Evolutionary conservation across 208 protist genomes (phyloP).

Genomic region (Tritrichomonas musculus): DNA sequence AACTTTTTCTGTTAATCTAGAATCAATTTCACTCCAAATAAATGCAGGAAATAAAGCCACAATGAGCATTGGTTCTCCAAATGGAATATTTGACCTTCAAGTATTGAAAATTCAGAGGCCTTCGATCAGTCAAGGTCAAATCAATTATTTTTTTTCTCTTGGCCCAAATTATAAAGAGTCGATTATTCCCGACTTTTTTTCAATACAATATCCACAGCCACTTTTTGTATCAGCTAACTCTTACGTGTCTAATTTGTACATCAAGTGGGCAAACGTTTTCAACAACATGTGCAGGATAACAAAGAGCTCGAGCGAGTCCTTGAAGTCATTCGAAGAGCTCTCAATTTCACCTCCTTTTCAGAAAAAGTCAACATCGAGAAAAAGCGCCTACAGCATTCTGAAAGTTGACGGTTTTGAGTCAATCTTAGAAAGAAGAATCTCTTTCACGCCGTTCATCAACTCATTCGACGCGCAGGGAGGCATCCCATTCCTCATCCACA

Average conservation of each 20-base stretch:
- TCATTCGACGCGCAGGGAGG: neutral
- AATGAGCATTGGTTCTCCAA: neutral
- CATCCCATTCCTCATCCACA: neutral
- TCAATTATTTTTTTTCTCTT: neutral
- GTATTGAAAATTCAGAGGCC: neutral
- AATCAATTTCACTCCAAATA: neutral
- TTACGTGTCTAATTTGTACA: neutral
- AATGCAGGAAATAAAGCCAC: neutral
- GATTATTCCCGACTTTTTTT: neutral
- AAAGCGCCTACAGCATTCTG: neutral
- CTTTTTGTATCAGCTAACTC: neutral
- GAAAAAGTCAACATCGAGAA: neutral
- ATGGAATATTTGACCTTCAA: neutral
- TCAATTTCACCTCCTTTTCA: neutral
- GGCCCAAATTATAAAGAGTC: conserved; percentile 22
- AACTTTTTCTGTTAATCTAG: neutral
- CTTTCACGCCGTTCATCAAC: neutral
- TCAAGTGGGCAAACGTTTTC: neutral
- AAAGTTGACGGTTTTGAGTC: neutral
- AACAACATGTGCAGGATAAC: too few relatives aligned
- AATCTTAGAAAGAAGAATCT: neutral
- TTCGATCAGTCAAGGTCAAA: neutral
- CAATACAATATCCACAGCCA: neutral
- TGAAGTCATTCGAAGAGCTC: neutral
- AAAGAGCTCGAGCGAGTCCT: neutral